Evolutionary conservation across 768 basidiomycete species (phyloP).

Genomic region (Collybia mongolica): DNA sequence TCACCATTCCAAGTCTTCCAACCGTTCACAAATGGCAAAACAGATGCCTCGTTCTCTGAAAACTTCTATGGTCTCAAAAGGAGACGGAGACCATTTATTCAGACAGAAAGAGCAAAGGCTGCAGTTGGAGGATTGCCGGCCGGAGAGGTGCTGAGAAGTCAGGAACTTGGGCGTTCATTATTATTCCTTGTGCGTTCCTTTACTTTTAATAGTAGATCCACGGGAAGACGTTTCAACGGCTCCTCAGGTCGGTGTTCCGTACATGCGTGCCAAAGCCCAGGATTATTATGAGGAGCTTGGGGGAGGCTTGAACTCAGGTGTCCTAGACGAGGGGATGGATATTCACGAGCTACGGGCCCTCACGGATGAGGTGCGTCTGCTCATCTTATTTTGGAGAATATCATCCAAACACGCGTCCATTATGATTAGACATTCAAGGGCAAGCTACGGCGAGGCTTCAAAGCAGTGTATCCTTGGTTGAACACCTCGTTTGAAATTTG

Average conservation of each 20-base stretch:
- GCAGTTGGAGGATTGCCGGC: constrained; percentile 65
- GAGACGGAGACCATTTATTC: constrained; percentile 67
- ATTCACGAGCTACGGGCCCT: constrained; percentile 42
- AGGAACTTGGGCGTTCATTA: constrained; percentile 76
- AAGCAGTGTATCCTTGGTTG: constrained; percentile 75
- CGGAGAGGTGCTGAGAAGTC: constrained; percentile 62
- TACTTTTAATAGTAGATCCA: neutral
- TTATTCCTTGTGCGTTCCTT: constrained; percentile 68
- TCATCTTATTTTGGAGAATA: constrained; percentile 3
- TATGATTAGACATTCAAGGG: constrained; percentile 46
- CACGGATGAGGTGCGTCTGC: constrained; percentile 48
- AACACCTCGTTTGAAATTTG: constrained; percentile 80
- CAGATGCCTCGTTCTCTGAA: constrained; percentile 93
- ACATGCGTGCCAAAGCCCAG: constrained; percentile 83
- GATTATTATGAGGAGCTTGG: constrained; percentile 91
- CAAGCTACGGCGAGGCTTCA: constrained; percentile 62
- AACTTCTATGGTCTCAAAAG: constrained; percentile 94
- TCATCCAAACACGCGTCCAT: constrained; percentile 4
- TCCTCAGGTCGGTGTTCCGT: constrained; percentile 83
- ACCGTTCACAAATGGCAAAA: neutral
- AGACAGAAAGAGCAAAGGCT: constrained; percentile 62
- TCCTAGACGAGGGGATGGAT: constrained; percentile 53
- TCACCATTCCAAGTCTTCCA: neutral
- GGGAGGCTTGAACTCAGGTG: constrained; percentile 71
- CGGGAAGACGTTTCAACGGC: neutral